Evolutionary conservation across 2,329 filamentous ascomycete genomes (phyloP), one percentile per base, ranked within the genome.

Genomic region (Moelleriella libera): DNA sequence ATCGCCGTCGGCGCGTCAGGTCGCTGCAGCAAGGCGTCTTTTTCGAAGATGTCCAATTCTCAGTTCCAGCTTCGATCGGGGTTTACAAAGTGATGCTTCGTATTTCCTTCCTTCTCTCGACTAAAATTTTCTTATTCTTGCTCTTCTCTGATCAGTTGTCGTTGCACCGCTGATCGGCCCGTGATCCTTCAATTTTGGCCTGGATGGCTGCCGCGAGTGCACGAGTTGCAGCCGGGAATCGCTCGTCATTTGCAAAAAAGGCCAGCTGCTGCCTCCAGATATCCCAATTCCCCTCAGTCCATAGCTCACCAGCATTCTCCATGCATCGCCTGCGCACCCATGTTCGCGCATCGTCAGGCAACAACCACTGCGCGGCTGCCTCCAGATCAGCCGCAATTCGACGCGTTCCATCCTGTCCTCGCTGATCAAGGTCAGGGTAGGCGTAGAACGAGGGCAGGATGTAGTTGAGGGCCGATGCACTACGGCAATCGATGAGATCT

Each of bases 361-460:
- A 21, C 37, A 51, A 28, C 49, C 49, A 51, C n/a, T 51, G 47
- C 12, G 49, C 46, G 8, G 49, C 49, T 10, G 49, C 49, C n/a
- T 41, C 39, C 9, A 51, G 45, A 30, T 51, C 49, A 37, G 32
- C 40, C 10, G 49, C 42, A 42, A 51, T 47, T n/a, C 49, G 43
- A 5, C 30, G 47, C 11, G 49, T 47, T 11, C 49, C 49, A 11
- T 47, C 49, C 2, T 30, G 29, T 30, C 41, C 47, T 34, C 49
- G 47, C 29, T 47, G 30, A 28, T 47, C 30, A 1, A 50, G 49
- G 34, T 50, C 47, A 6, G 49, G 48, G 42, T 51, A 51, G 39
- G 44, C 47, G 14, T 34, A 29, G 5, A 43, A 34, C 8, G 46
- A 48, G 4, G 48, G 50, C 34, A 51, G 41, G 28, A 51, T 47